Evolutionary conservation across 257 asterid species (phyloP), one percentile per base, ranked within the genome.

Genomic region (Rauvolfia tetraphylla): DNA sequence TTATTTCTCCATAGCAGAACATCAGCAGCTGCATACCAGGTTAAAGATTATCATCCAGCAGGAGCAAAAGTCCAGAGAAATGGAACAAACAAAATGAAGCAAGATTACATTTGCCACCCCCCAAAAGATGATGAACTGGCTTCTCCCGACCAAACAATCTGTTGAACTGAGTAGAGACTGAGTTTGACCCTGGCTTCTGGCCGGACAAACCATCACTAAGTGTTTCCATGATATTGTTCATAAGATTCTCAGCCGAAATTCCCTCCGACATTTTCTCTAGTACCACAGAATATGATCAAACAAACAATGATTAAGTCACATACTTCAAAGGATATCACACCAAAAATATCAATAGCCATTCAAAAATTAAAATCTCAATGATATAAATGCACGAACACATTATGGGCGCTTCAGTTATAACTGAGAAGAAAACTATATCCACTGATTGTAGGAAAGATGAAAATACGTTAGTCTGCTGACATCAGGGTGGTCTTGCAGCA

Each of bases 1-100:
- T 93, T 93, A 85, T 91, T 85, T 84, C 96, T 93, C 98, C 98
- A 93, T 59, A 93, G 81, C 66, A 93, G 80, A 71, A 89, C 89
- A 80, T 91, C 96, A 77, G 98, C 97, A 86, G 97, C 98, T 93
- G 83, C 80, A 77, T 25, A 56, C 49, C 73, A 71, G 74, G 51
- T 15, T 41, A 76, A 39, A 31, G 20, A 18, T 39, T 66, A 71
- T 57, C 41, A 79, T 74, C 25, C 20, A 65, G 41, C 22, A 23
- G 1, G n/a, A 78, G 63, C 53, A 41, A 63, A 22, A 66, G 29
- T 34, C 7, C 23, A 65, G 69, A 53, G 34, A 51, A 41, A 57
- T 10, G 5, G 5, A 48, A 48, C 2, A 27, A 25, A 66, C 23
- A n/a, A 51, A 41, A 61, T 23, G 54, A 73, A 41, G 75, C 56